These are phyloP conservation scores for Xylaria sp. DNA, from an alignment of 495 filamentous ascomycete species.

Conservation along the genomic window DNA sequence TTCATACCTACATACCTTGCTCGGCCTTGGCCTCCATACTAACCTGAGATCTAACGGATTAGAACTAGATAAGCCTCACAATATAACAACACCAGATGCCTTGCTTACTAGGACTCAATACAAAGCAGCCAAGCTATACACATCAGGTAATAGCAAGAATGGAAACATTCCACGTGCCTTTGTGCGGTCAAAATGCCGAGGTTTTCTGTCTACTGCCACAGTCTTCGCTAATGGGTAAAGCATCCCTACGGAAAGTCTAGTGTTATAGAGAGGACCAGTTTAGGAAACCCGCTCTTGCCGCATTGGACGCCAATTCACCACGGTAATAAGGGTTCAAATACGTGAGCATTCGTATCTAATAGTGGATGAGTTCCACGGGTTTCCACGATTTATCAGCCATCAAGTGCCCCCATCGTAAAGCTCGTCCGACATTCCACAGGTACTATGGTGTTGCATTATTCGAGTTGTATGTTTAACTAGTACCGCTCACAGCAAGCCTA, in stretches of 20 bases:
- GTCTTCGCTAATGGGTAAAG: background rate
- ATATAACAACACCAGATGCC: background rate
- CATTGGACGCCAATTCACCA: background rate
- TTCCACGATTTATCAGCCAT: conserved; percentile 17
- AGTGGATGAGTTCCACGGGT: background rate
- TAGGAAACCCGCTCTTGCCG: background rate
- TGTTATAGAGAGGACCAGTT: background rate
- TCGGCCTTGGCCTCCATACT: too few relatives aligned
- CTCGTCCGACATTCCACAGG: conserved; percentile 4
- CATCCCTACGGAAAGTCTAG: background rate
- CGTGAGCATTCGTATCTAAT: conserved; percentile 17
- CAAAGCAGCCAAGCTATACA: background rate
- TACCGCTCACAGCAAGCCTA: conserved; percentile 63
- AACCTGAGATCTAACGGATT: too few relatives aligned
- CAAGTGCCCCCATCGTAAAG: background rate
- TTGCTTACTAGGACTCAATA: background rate
- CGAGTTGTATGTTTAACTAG: conserved; percentile 48
- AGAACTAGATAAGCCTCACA: too few relatives aligned
- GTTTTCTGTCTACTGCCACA: background rate
- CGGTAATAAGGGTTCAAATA: background rate
- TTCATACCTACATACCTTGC: too few relatives aligned
- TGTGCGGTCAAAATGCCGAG: background rate
- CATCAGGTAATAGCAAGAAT: background rate
- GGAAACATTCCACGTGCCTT: background rate
- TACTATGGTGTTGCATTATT: background rate